phyloP scores from a whole-genome alignment of 1,139 yeast species.

The Debaryomyces subglobosus region DNA sequence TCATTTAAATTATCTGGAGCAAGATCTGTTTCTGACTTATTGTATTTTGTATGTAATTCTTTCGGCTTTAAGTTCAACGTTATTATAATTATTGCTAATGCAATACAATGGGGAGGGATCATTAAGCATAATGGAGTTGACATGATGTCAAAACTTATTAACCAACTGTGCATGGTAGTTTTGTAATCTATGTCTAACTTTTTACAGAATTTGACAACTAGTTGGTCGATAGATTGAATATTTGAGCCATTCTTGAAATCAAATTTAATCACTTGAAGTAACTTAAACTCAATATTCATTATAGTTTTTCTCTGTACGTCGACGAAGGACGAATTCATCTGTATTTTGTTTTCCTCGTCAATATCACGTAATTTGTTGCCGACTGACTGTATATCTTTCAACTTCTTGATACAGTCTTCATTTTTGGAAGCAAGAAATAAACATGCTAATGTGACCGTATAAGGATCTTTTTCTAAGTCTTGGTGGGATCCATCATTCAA shows the following conservation, averaged over 20 bases:
- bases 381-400: conserved; percentile 57
- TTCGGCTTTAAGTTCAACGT: conserved; percentile 45
- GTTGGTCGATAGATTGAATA: conserved; percentile 62
- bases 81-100: conserved; percentile 62
- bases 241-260: conserved; percentile 64
- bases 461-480: conserved; percentile 42
- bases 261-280: conserved; percentile 73
- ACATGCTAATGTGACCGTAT: conserved; percentile 70
- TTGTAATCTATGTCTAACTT: conserved; percentile 49
- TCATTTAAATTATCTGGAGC: conserved; percentile 20
- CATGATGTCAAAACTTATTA: conserved; percentile 71
- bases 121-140: conserved; percentile 71
- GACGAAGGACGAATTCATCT: conserved; percentile 25
- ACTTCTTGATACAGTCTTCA: conserved; percentile 86
- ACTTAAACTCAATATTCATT: conserved; percentile 64
- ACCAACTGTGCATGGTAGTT: conserved; percentile 67
- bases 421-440: conserved; percentile 80
- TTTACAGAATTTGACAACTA: conserved; percentile 69
- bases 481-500: conserved; percentile 19
- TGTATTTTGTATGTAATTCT: conserved; percentile 31
- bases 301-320: conserved; percentile 58
- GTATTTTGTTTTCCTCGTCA: conserved; percentile 27
- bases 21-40: conserved; percentile 18
- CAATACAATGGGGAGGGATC: conserved; percentile 80
- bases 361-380: conserved; percentile 45